Evolutionary conservation across 2,329 filamentous ascomycete genomes (phyloP).

Genomic region (Pseudopyricularia cyperi): DNA sequence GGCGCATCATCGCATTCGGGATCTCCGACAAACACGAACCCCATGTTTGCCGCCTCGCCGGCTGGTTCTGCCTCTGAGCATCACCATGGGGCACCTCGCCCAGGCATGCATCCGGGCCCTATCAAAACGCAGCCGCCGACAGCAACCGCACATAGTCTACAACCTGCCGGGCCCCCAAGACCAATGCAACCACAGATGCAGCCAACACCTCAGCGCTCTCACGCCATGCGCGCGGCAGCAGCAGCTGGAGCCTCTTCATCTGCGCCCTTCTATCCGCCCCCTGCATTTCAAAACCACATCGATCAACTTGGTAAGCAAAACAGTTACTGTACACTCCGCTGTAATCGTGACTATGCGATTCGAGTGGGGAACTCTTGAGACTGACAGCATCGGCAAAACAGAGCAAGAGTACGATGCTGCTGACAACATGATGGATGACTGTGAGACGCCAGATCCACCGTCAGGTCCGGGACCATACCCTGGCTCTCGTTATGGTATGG

Average conservation of each 20-base stretch:
- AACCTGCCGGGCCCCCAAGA: conserved; percentile 5
- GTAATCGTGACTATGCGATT: background rate
- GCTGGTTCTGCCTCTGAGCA: conserved; percentile 33
- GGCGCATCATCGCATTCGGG: conserved; percentile 67
- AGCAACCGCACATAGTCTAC: conserved; percentile 11
- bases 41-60: conserved; percentile 25
- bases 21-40: conserved; percentile 37
- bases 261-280: conserved; percentile 62
- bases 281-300: conserved; percentile 80
- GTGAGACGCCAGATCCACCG: conserved; percentile 41
- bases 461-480: conserved; percentile 53
- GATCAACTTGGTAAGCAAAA: conserved; percentile 83
- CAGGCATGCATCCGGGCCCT: conserved; percentile 18
- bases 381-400: conserved; percentile 38
- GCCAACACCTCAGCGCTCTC: conserved; percentile 12
- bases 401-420: conserved; percentile 96
- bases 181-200: conserved; percentile 21
- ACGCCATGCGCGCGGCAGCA: conserved; percentile 2
- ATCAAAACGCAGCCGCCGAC: conserved; percentile 25
- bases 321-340: conserved; percentile 19
- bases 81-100: conserved; percentile 22
- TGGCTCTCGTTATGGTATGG: conserved; percentile 34
- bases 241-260: background rate
- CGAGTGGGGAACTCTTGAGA: background rate
- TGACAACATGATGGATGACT: conserved; percentile 75